A percentile compares a stretch with the other conserved stretches of the same genome.
phyloP scores from a whole-genome alignment of 1,139 yeast species.

The Protomyces inundatus region DNA sequence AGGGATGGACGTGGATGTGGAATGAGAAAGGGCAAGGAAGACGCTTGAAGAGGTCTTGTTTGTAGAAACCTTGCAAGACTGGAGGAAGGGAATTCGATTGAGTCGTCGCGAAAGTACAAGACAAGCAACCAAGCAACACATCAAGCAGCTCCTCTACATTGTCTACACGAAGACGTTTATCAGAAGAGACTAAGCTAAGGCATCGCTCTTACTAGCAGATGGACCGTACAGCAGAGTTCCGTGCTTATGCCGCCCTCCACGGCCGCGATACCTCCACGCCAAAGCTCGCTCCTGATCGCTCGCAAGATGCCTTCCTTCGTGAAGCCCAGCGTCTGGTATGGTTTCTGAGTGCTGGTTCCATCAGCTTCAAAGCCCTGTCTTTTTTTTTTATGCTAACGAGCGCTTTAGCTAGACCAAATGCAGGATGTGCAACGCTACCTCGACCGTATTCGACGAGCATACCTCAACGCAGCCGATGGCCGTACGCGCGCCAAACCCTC shows the following conservation, averaged over 20 bases:
- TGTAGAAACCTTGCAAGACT: too few species aligned
- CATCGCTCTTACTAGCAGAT: neutral
- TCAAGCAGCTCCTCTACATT: too few species aligned
- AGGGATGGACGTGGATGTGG: neutral
- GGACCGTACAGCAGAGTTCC: neutral
- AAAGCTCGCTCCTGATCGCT: neutral
- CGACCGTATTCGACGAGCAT: neutral
- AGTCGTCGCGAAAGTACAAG: too few species aligned
- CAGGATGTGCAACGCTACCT: neutral
- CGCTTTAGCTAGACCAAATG: neutral
- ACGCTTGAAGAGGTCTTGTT: too few species aligned
- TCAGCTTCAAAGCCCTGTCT: too few species aligned
- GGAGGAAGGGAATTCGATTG: too few species aligned
- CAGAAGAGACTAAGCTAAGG: too few species aligned
- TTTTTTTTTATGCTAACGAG: neutral
- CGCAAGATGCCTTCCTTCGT: neutral
- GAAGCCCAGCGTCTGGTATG: neutral
- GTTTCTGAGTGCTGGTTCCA: neutral
- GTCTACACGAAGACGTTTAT: conserved; percentile 23
- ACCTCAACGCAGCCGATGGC: neutral
- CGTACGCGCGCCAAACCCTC: neutral
- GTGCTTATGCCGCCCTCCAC: neutral
- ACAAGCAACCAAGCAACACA: too few species aligned
- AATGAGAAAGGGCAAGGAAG: neutral
- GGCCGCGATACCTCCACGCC: neutral